Conservation (phyloP, 148 eudicot genomes). For the Nepenthes gracilis region DNA sequence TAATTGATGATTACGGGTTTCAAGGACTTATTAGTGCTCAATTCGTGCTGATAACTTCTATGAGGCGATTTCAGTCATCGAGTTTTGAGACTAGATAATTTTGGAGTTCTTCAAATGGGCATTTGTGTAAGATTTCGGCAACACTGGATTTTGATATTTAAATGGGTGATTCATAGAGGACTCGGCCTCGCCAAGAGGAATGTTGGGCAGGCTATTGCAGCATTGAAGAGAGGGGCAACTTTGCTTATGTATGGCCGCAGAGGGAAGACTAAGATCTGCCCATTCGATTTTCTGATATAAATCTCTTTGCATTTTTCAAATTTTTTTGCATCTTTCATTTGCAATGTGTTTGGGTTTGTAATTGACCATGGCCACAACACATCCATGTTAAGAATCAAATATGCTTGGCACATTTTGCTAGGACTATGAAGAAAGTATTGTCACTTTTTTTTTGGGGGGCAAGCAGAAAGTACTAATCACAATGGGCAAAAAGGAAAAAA, state of each 20-base stretch:
- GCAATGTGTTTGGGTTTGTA: not conserved
- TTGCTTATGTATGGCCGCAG: constrained; percentile 42
- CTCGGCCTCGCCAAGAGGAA: constrained; percentile 48
- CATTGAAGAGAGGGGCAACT: constrained; percentile 37
- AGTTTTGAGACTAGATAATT: constrained; percentile 9
- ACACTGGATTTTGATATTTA: constrained; percentile 37
- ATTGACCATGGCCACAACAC: too few relatives aligned
- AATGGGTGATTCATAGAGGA: constrained; percentile 74
- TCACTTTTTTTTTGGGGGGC: too few relatives aligned
- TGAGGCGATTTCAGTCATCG: constrained; percentile 12
- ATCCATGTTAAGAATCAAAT: too few relatives aligned
- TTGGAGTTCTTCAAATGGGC: constrained; percentile 59
- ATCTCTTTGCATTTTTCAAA: constrained; percentile 3
- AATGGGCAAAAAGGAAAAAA: too few relatives aligned
- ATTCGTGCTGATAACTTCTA: constrained; percentile 1
- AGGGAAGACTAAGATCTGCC: constrained; percentile 46
- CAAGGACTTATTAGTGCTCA: not conserved
- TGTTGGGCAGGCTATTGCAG: constrained; percentile 53
- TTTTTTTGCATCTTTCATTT: not conserved
- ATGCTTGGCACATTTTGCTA: too few relatives aligned
- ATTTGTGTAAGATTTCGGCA: constrained; percentile 21
- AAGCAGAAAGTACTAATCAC: too few relatives aligned
- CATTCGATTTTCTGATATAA: constrained; percentile 36
- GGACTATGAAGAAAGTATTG: too few relatives aligned
- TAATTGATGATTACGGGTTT: too few relatives aligned